These are phyloP conservation scores for Seiridium unicorne DNA, from an alignment of 2,329 filamentous ascomycete genomes.

Conservation along the genomic window DNA sequence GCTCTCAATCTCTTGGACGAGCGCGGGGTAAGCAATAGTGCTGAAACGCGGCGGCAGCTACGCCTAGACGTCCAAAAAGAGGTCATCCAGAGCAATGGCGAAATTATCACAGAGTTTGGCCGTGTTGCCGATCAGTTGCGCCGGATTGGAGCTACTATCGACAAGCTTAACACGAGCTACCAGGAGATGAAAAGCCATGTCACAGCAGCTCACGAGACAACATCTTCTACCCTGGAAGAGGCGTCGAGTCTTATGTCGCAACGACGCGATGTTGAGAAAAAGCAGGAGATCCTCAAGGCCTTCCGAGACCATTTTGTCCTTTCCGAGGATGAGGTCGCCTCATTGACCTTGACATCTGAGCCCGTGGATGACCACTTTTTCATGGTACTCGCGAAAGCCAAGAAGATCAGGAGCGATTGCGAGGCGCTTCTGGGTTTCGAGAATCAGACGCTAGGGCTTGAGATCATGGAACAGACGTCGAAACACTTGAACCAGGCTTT, in stretches of 20 bases:
- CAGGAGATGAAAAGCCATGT: conserved; percentile 79
- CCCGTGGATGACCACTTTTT: conserved; percentile 88
- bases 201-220: conserved; percentile 70
- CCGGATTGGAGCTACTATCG: conserved; percentile 77
- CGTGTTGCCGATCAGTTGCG: conserved; percentile 89
- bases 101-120: conserved; percentile 85
- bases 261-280: conserved; percentile 72
- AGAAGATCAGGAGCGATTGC: conserved; percentile 84
- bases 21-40: conserved; percentile 68
- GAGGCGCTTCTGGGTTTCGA: conserved; percentile 87
- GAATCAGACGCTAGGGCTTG: conserved; percentile 81
- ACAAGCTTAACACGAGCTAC: conserved; percentile 76
- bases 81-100: conserved; percentile 87
- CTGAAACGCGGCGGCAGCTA: conserved; percentile 75
- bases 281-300: conserved; percentile 73
- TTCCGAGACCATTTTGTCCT: conserved; percentile 84
- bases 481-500: conserved; percentile 85
- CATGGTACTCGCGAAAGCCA: conserved; percentile 70
- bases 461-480: conserved; percentile 88
- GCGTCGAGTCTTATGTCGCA: conserved; percentile 71
- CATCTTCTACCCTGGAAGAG: conserved; percentile 72
- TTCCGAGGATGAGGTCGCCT: conserved; percentile 74
- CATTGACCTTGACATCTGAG: conserved; percentile 74
- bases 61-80: conserved; percentile 86
- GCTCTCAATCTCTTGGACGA: conserved; percentile 76